phyloP scores from a whole-genome alignment of 768 basidiomycete species.

The Hygrocybe coccinea region DNA sequence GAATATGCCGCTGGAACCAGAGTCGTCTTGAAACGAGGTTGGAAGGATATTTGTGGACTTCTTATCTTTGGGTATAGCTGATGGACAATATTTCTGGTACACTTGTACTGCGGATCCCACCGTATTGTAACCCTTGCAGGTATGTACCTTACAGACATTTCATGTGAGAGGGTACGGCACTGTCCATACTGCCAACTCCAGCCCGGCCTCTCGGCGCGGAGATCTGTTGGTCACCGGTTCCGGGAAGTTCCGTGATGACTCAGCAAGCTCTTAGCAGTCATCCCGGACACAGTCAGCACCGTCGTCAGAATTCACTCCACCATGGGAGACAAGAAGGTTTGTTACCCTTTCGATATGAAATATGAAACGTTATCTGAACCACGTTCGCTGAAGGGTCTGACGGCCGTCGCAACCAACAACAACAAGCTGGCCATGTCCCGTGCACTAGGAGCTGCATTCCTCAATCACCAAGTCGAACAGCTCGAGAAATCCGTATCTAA shows the following conservation, averaged over 20 bases:
- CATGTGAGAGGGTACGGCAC: no score
- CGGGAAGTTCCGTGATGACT: neutral
- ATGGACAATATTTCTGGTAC: neutral
- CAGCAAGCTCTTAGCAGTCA: neutral
- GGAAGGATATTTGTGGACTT: constrained; percentile 45
- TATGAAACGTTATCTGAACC: neutral
- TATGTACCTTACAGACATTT: neutral
- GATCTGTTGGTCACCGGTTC: neutral
- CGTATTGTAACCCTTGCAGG: no score
- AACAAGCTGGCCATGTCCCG: constrained; percentile 79
- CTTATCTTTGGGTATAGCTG: constrained; percentile 39
- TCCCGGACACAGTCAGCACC: neutral
- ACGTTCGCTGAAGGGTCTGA: constrained; percentile 11
- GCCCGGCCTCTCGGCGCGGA: no score
- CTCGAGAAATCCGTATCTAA: constrained; percentile 70
- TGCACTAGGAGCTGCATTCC: constrained; percentile 81
- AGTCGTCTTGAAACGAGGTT: constrained; percentile 43
- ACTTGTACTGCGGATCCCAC: no score
- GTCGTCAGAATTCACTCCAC: neutral
- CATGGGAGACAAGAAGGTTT: constrained; percentile 34
- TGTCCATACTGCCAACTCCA: no score
- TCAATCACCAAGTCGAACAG: constrained; percentile 84
- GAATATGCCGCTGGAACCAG: constrained; percentile 53
- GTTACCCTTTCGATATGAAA: neutral
- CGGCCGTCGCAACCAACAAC: constrained; percentile 25